phyloP scores from a whole-genome alignment of 192 early-diverging fungal genomes.

The Mycoemilia scoparia region DNA sequence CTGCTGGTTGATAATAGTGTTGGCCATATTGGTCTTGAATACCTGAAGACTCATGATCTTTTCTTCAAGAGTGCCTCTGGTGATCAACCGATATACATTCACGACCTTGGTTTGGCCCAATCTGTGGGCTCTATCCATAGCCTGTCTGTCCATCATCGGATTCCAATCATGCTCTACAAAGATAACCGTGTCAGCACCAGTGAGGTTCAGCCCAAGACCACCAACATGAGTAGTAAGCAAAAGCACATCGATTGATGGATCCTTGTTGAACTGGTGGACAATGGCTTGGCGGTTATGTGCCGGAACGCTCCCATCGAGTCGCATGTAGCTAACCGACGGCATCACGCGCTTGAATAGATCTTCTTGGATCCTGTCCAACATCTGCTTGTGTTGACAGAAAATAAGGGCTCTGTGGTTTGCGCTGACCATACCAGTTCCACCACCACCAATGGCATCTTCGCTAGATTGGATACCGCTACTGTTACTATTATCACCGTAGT shows the following conservation, averaged over 20 bases:
- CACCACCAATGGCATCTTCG: slow-evolving; percentile 19
- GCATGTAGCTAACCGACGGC: slow-evolving; percentile 80
- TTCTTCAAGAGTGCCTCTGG: slow-evolving; percentile 91
- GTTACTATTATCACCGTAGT: background rate
- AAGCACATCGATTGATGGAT: slow-evolving; percentile 87
- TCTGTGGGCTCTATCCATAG: slow-evolving; percentile 97
- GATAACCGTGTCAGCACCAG: slow-evolving; percentile 97
- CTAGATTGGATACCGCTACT: slow-evolving; percentile 1
- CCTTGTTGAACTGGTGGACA: slow-evolving; percentile 87
- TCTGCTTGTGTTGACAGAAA: slow-evolving; percentile 89
- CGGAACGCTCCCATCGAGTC: slow-evolving; percentile 85
- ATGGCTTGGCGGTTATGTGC: slow-evolving; percentile 66
- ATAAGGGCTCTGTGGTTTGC: slow-evolving; percentile 81
- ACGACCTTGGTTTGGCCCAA: slow-evolving; percentile 95
- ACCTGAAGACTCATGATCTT: slow-evolving; percentile 99
- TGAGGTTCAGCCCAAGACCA: slow-evolving; percentile 91
- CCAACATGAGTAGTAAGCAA: slow-evolving; percentile 93
- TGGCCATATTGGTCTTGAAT: slow-evolving; percentile 96
- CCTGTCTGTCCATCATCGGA: slow-evolving; percentile 96
- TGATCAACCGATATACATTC: slow-evolving; percentile 95
- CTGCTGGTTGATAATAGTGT: slow-evolving; percentile 87
- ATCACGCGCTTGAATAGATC: slow-evolving; percentile 66
- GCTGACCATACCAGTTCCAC: slow-evolving; percentile 46
- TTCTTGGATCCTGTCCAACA: slow-evolving; percentile 93
- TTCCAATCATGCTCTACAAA: slow-evolving; percentile 99